A percentile compares a stretch with the other conserved stretches of the same genome.
Evolutionary conservation across 352 stramenopile genomes (phyloP).

Genomic region (Aphanomyces astaci): DNA sequence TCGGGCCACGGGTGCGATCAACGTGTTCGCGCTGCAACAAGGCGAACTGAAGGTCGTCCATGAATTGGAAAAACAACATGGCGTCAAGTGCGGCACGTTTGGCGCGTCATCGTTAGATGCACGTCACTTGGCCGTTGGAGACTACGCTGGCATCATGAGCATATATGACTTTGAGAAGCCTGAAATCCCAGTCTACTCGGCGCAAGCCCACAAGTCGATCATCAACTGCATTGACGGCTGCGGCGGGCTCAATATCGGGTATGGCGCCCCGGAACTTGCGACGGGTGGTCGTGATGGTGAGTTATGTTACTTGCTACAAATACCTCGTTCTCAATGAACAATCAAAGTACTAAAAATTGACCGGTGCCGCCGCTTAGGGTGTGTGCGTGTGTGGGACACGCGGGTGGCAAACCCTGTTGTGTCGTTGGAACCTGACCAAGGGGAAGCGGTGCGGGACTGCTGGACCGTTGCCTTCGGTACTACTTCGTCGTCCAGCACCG

Average conservation of each 20-base stretch:
- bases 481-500: background rate
- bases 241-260: conserved; percentile 82
- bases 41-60: conserved; percentile 65
- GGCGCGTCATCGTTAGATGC: conserved; percentile 86
- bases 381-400: conserved; percentile 94
- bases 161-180: conserved; percentile 82
- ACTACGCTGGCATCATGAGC: conserved; percentile 69
- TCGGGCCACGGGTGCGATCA: conserved; percentile 86
- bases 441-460: conserved; percentile 83
- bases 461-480: conserved; percentile 92
- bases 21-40: conserved; percentile 87
- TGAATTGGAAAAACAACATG: conserved; percentile 76
- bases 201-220: conserved; percentile 88
- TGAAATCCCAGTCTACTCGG: conserved; percentile 73
- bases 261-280: conserved; percentile 90
- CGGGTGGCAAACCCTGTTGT: conserved; percentile 87
- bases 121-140: conserved; percentile 76
- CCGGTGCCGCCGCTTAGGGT: conserved; percentile 42
- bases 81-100: conserved; percentile 96
- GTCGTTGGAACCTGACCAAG: conserved; percentile 83
- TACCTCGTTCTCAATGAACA: too few relatives aligned
- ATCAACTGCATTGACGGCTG: conserved; percentile 95
- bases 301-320: background rate
- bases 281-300: conserved; percentile 88
- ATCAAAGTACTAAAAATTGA: too few relatives aligned